These are phyloP conservation scores for Globisporangium cylindrosporum DNA, from an alignment of 352 stramenopile species.

Conservation along the genomic window DNA sequence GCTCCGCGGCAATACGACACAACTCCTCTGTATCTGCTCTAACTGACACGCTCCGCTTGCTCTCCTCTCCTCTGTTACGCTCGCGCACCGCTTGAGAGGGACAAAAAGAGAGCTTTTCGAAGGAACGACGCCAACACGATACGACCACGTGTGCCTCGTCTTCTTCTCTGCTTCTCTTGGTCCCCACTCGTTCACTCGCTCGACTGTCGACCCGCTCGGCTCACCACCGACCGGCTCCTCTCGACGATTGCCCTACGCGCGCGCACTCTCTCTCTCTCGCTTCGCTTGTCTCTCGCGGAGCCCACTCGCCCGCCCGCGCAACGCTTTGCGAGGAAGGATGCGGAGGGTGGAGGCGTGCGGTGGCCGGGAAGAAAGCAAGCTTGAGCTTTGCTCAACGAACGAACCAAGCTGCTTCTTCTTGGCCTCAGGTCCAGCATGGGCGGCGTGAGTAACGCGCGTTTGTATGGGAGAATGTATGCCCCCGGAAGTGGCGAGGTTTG, in stretches of 20 bases:
- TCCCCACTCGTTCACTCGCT: not conserved
- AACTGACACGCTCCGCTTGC: not conserved
- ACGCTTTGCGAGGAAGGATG: constrained; percentile 7
- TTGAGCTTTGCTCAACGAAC: not conserved
- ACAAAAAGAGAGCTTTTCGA: constrained; percentile 1
- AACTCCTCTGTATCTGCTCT: not conserved
- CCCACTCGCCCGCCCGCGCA: not conserved
- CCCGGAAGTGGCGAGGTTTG: constrained; percentile 1
- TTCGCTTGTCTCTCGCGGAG: not conserved
- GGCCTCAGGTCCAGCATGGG: constrained; percentile 2
- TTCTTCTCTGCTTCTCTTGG: not conserved
- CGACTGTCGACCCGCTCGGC: not conserved
- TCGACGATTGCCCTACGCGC: not conserved
- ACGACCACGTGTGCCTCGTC: constrained; percentile 3
- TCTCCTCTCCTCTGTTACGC: not conserved
- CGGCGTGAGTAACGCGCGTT: constrained; percentile 6
- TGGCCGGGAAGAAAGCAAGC: not conserved
- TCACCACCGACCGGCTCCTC: not conserved
- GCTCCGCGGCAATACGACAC: not conserved
- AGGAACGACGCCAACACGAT: constrained; percentile 1
- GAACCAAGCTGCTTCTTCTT: not conserved
- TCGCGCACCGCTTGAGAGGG: not conserved
- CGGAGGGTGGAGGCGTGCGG: not conserved
- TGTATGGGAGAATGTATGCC: constrained; percentile 14
- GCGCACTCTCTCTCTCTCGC: not conserved